Conservation (phyloP, 306 rosid genomes). For the Medicago truncatula region DNA sequence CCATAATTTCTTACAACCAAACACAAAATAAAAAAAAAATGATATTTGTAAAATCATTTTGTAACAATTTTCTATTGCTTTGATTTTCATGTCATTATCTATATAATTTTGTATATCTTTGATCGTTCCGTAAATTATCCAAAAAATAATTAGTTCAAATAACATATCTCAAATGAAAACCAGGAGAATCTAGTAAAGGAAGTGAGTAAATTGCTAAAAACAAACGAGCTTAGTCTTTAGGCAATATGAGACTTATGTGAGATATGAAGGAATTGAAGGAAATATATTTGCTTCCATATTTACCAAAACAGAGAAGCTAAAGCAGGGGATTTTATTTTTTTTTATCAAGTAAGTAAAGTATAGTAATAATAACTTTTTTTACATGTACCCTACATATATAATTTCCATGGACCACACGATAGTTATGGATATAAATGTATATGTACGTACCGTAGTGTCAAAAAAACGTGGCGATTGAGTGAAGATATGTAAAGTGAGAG, state of each 20-base stretch:
- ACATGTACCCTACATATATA: not conserved
- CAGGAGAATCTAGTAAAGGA: constrained; percentile 31
- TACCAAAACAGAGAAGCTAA: constrained; percentile 20
- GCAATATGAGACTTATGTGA: not conserved
- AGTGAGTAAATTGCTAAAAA: not conserved
- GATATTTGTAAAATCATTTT: too few relatives aligned
- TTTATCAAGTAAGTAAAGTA: not conserved
- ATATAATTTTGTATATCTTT: too few relatives aligned
- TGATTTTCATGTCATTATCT: too few relatives aligned
- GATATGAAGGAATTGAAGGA: not conserved
- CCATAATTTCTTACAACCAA: not conserved
- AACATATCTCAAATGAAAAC: not conserved
- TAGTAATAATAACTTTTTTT: too few relatives aligned
- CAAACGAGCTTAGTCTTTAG: constrained; percentile 11
- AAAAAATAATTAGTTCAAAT: too few relatives aligned
- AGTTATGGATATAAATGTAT: not conserved
- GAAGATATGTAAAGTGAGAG: constrained; percentile 6
- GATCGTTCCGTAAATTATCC: too few relatives aligned
- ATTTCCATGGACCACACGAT: constrained; percentile 35
- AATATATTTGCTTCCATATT: not conserved
- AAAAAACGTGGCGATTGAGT: constrained; percentile 38
- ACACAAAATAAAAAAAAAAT: not conserved
- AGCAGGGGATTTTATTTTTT: constrained; percentile 42
- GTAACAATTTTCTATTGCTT: too few relatives aligned
- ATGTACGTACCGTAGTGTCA: constrained; percentile 40